A percentile compares a stretch with the other conserved stretches of the same genome.
phyloP scores from a whole-genome alignment of 2,329 filamentous ascomycete genomes.

The Botrytis tulipae region DNA sequence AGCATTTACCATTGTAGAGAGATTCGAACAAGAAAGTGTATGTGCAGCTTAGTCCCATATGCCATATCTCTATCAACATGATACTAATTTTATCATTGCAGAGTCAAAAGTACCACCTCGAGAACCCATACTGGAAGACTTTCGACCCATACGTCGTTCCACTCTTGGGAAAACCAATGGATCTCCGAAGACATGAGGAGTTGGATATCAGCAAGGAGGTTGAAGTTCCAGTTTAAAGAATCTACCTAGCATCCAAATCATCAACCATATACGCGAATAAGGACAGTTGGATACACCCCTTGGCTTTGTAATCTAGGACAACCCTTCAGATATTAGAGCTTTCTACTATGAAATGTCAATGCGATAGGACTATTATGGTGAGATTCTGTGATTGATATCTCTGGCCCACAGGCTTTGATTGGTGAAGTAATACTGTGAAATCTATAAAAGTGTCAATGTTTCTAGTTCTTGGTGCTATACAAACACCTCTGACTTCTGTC shows the following conservation, averaged over 20 bases:
- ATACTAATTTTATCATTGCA: constrained; percentile 30
- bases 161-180: constrained; percentile 66
- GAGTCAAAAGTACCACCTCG: constrained; percentile 61
- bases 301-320: not conserved
- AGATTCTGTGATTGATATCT: not conserved
- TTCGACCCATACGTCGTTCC: constrained; percentile 73
- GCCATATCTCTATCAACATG: constrained; percentile 23
- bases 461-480: not conserved
- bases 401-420: not conserved
- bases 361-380: not conserved
- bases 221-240: constrained; percentile 38
- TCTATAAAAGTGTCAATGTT: not conserved
- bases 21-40: constrained; percentile 65
- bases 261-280: not conserved
- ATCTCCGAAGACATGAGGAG: constrained; percentile 66
- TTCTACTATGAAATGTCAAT: not conserved
- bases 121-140: constrained; percentile 51
- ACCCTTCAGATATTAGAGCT: not conserved
- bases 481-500: not conserved
- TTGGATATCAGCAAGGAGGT: constrained; percentile 55
- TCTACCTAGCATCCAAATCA: not conserved
- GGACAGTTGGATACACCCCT: not conserved
- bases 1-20: constrained; percentile 73
- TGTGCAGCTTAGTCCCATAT: constrained; percentile 34
- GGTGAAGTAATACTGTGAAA: not conserved